These are phyloP conservation scores for Echinosophora koreensis DNA, from an alignment of 306 rosid genomes.

Conservation along the genomic window DNA sequence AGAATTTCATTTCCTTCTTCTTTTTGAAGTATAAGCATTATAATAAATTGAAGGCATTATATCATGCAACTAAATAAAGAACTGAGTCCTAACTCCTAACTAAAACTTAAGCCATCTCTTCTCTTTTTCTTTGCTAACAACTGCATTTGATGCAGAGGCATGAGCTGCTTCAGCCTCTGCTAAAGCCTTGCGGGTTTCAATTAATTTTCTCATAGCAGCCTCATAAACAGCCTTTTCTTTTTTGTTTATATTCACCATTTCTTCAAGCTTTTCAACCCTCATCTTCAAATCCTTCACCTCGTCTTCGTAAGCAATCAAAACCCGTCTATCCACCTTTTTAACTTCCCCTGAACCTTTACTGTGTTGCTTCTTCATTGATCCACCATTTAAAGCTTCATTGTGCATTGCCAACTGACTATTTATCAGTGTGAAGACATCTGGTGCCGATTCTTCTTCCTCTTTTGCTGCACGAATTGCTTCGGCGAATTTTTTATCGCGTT, in stretches of 20 bases:
- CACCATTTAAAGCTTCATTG: slow-evolving; percentile 54
- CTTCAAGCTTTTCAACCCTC: slow-evolving; percentile 82
- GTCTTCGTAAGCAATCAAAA: slow-evolving; percentile 71
- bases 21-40: slow-evolving; percentile 6
- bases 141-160: slow-evolving; percentile 86
- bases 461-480: slow-evolving; percentile 68
- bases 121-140: slow-evolving; percentile 85
- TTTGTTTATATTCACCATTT: slow-evolving; percentile 76
- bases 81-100: slow-evolving; percentile 30
- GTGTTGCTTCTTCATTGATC: slow-evolving; percentile 67
- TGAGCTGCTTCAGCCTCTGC: slow-evolving; percentile 79
- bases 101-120: slow-evolving; percentile 96
- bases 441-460: slow-evolving; percentile 61
- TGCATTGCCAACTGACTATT: slow-evolving; percentile 85
- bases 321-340: slow-evolving; percentile 76
- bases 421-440: slow-evolving; percentile 84
- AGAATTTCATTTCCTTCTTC: slow-evolving; percentile 7
- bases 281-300: slow-evolving; percentile 84
- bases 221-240: slow-evolving; percentile 87
- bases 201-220: slow-evolving; percentile 81
- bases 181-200: slow-evolving; percentile 79
- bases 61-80: slow-evolving; percentile 29
- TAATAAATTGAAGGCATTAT: slow-evolving; percentile 11
- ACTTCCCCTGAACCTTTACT: slow-evolving; percentile 65
- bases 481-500: slow-evolving; percentile 88